A percentile compares a stretch with the other conserved stretches of the same genome.
phyloP scores from a whole-genome alignment of 805 yeast species.

The Wickerhamiella sergipiensis region DNA sequence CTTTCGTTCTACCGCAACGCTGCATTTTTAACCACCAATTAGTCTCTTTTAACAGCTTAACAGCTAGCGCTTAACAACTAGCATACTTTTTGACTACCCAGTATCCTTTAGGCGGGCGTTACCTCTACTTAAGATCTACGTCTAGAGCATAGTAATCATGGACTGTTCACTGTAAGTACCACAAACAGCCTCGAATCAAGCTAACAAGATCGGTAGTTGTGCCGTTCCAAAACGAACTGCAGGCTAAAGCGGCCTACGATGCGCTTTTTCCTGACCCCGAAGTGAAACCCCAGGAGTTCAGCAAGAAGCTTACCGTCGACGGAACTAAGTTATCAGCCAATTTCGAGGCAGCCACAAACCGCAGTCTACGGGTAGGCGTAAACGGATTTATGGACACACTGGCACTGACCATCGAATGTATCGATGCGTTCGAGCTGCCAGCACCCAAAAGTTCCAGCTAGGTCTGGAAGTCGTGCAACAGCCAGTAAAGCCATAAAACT shows the following conservation, averaged over 20 bases:
- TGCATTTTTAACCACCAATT: slow-evolving; percentile 30
- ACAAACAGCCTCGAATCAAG: not conserved
- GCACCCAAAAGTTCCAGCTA: too few species aligned
- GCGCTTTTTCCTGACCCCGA: slow-evolving; percentile 68
- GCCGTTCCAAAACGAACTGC: slow-evolving; percentile 47
- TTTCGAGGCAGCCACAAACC: slow-evolving; percentile 32
- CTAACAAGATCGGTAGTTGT: slow-evolving; percentile 28
- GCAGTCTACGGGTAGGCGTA: slow-evolving; percentile 72
- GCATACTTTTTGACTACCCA: too few species aligned
- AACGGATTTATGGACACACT: slow-evolving; percentile 67
- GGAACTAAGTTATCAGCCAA: slow-evolving; percentile 18
- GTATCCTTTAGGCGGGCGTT: too few species aligned
- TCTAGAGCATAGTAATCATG: not conserved
- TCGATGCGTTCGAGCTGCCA: slow-evolving; percentile 41
- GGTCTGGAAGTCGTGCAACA: too few species aligned
- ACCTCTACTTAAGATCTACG: too few species aligned
- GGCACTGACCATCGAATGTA: slow-evolving; percentile 64
- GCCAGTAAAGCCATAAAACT: too few species aligned
- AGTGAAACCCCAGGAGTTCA: slow-evolving; percentile 54
- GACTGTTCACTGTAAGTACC: not conserved
- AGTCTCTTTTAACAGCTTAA: too few species aligned
- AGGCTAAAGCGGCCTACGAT: slow-evolving; percentile 50
- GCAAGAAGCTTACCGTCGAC: slow-evolving; percentile 30
- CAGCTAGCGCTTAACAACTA: too few species aligned
- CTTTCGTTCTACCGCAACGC: slow-evolving; percentile 63